These are phyloP conservation scores for Pseudonitzschia delicatissima DNA, from an alignment of 108 stramenopile genomes.

Conservation along the genomic window DNA sequence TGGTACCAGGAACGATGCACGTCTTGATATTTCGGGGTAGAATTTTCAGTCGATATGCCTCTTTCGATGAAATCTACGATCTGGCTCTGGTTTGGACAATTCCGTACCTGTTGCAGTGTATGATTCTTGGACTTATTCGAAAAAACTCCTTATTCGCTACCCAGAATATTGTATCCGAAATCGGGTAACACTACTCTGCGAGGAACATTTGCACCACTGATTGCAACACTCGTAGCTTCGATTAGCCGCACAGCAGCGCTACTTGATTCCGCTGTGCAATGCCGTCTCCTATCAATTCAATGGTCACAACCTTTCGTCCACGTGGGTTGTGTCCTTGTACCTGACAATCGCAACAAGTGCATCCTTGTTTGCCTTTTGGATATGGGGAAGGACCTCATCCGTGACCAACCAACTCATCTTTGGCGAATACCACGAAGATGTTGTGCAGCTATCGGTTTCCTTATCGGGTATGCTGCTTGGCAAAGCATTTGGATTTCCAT, in stretches of 20 bases:
- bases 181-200: constrained; percentile 36
- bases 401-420: constrained; percentile 49
- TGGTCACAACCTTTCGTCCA: constrained; percentile 56
- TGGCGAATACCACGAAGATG: constrained; percentile 83
- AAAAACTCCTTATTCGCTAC: constrained; percentile 32
- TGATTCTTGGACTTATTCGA: constrained; percentile 19
- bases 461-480: constrained; percentile 48
- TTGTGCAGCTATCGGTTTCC: constrained; percentile 62
- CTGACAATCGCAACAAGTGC: constrained; percentile 50
- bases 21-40: constrained; percentile 50
- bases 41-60: constrained; percentile 57
- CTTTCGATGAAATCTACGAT: constrained; percentile 58
- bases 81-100: constrained; percentile 50
- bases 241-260: constrained; percentile 65
- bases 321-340: constrained; percentile 36
- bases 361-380: constrained; percentile 48
- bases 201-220: constrained; percentile 49
- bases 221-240: constrained; percentile 46
- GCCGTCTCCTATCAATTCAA: constrained; percentile 62
- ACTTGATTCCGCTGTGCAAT: constrained; percentile 63
- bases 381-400: constrained; percentile 55
- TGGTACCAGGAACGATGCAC: constrained; percentile 52
- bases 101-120: constrained; percentile 69
- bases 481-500: constrained; percentile 67
- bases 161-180: constrained; percentile 34